Percentiles rank a stretch among this genome's conserved stretches.
These are phyloP conservation scores for Pythium scleroteichum DNA, from an alignment of 352 stramenopile genomes.

Conservation along the genomic window DNA sequence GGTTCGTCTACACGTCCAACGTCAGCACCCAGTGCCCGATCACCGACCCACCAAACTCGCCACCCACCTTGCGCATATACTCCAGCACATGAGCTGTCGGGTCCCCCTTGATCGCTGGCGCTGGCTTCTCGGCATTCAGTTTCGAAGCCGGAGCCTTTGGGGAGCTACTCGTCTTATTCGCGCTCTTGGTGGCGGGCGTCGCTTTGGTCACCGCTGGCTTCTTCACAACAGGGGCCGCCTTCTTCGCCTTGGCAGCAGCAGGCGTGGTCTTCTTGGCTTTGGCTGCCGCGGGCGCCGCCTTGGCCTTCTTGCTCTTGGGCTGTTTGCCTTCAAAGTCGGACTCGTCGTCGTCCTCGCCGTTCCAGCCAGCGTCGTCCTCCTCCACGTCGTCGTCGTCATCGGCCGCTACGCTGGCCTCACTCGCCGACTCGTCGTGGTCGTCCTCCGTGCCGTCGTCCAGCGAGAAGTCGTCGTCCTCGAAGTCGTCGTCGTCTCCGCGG, in stretches of 20 bases:
- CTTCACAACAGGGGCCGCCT: conserved; percentile 11
- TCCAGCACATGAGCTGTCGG: conserved; percentile 56
- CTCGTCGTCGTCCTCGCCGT: conserved; percentile 29
- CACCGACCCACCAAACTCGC: background rate
- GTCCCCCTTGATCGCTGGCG: conserved; percentile 37
- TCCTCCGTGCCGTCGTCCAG: conserved; percentile 49
- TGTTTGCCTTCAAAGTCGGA: conserved; percentile 47
- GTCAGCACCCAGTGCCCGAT: background rate
- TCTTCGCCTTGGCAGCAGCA: conserved; percentile 3
- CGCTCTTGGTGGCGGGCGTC: conserved; percentile 18
- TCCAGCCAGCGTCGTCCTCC: conserved; percentile 31
- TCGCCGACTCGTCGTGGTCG: conserved; percentile 39
- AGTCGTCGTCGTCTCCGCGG: conserved; percentile 28
- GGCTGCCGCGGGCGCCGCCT: conserved; percentile 8
- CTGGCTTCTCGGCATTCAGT: conserved; percentile 14
- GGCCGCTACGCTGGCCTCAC: conserved; percentile 21
- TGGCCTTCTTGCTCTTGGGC: conserved; percentile 17
- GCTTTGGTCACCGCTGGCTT: conserved; percentile 17
- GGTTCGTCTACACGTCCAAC: conserved; percentile 53
- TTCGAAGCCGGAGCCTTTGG: conserved; percentile 11
- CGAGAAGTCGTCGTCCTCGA: conserved; percentile 61
- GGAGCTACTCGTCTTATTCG: conserved; percentile 27
- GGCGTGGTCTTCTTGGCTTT: conserved; percentile 1
- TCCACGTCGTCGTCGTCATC: conserved; percentile 27
- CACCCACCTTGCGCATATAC: conserved; percentile 68